A percentile compares a stretch with the other conserved stretches of the same genome.
These are phyloP conservation scores for Omphalotus olearius DNA, from an alignment of 1,284 basidiomycete genomes.

Conservation along the genomic window DNA sequence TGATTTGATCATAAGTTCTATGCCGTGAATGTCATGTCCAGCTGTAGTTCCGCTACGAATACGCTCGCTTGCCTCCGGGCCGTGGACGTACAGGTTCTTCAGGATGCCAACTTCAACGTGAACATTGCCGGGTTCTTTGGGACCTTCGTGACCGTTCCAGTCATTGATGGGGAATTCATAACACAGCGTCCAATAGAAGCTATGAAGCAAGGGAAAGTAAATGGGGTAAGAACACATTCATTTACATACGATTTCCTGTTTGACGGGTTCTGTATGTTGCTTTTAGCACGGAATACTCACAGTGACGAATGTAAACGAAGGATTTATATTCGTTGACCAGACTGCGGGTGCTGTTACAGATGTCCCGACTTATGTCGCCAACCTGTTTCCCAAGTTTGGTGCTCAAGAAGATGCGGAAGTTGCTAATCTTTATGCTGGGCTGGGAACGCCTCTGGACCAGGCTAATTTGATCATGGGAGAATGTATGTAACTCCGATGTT, in stretches of 20 bases:
- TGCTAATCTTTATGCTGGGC: constrained; percentile 16
- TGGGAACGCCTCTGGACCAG: constrained; percentile 20
- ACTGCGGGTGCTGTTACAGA: constrained; percentile 14
- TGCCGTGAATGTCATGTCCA: constrained; percentile 16
- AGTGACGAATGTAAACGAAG: constrained; percentile 29
- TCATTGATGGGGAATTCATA: constrained; percentile 33
- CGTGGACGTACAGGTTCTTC: constrained; percentile 19
- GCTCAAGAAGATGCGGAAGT: constrained; percentile 16
- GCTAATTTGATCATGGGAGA: constrained; percentile 18
- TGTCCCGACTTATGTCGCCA: constrained; percentile 18
- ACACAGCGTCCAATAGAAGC: constrained; percentile 28
- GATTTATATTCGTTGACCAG: constrained; percentile 26
- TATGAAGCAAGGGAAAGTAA: constrained; percentile 23
- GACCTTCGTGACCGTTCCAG: constrained; percentile 28
- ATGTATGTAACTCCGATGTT: constrained; percentile 1
- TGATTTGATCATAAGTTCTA: constrained; percentile 8
- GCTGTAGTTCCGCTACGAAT: constrained; percentile 21
- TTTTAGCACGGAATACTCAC: constrained; percentile 23
- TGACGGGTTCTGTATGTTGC: background rate
- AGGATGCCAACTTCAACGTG: constrained; percentile 24
- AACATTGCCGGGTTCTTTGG: constrained; percentile 26
- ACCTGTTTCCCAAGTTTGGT: constrained; percentile 23
- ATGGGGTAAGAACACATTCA: constrained; percentile 22
- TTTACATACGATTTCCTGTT: background rate
- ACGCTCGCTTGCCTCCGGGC: constrained; percentile 24